These are phyloP conservation scores for Pythium phragmiticola DNA, from an alignment of 352 stramenopile genomes.

Conservation along the genomic window DNA sequence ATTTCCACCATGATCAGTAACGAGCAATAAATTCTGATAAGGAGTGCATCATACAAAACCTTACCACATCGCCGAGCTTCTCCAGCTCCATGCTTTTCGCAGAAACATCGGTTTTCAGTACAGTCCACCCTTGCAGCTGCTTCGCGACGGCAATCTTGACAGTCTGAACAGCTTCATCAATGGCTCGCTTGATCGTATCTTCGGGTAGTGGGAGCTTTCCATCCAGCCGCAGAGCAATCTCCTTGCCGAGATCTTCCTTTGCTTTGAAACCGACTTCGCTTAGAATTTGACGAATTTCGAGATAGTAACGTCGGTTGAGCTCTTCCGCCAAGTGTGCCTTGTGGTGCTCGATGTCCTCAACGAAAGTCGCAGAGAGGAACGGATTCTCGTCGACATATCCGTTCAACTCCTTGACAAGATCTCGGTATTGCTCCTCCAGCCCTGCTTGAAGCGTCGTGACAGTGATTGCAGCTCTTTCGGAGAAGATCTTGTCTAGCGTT, in stretches of 20 bases:
- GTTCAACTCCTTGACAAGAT: constrained; percentile 32
- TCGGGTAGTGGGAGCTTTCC: constrained; percentile 64
- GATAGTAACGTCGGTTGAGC: constrained; percentile 71
- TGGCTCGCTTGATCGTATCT: constrained; percentile 58
- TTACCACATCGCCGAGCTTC: constrained; percentile 73
- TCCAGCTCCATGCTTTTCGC: constrained; percentile 67
- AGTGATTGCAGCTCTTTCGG: constrained; percentile 44
- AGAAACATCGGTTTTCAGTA: constrained; percentile 59
- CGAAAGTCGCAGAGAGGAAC: constrained; percentile 42
- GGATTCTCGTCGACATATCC: constrained; percentile 33
- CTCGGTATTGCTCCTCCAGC: constrained; percentile 47
- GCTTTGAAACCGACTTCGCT: constrained; percentile 62
- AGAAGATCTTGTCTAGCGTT: constrained; percentile 59
- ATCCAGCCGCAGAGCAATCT: constrained; percentile 59
- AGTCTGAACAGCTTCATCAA: constrained; percentile 55
- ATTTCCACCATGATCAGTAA: background rate
- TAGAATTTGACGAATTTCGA: constrained; percentile 77
- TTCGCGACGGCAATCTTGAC: constrained; percentile 51
- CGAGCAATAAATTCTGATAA: background rate
- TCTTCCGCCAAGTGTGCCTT: constrained; percentile 64
- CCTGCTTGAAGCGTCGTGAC: constrained; percentile 58
- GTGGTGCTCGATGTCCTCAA: constrained; percentile 56
- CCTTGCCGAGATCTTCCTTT: constrained; percentile 62
- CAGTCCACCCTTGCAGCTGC: constrained; percentile 70
- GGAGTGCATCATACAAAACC: constrained; percentile 20